These are phyloP conservation scores for Miamiensis avidus DNA, from an alignment of 169 alveolate species.

Conservation along the genomic window DNA sequence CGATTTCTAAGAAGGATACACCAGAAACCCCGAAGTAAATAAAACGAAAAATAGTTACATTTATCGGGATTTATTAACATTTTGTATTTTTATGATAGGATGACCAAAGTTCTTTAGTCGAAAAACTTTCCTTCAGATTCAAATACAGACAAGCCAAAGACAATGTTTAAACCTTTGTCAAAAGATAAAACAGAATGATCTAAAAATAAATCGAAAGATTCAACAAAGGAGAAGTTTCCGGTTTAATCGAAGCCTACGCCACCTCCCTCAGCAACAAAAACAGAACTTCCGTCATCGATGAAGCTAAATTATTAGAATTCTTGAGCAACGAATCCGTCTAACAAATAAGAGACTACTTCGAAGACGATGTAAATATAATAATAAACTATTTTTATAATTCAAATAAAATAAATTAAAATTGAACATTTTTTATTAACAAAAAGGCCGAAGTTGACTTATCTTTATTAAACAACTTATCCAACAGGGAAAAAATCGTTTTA, in stretches of 20 bases:
- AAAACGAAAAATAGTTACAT: not conserved
- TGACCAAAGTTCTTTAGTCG: conserved; percentile 44
- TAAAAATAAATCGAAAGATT: conserved; percentile 60
- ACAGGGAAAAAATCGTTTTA: conserved; percentile 55
- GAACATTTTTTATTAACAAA: too few species aligned
- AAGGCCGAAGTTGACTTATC: conserved; percentile 53
- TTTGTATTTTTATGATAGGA: not conserved
- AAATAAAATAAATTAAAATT: too few species aligned
- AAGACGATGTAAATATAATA: conserved; percentile 46
- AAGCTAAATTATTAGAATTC: conserved; percentile 21
- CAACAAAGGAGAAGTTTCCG: conserved; percentile 36
- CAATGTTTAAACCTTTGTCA: conserved; percentile 36
- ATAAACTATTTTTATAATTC: too few species aligned
- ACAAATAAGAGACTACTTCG: conserved; percentile 69
- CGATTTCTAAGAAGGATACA: conserved; percentile 64
- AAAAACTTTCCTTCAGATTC: conserved; percentile 65
- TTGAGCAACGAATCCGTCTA: conserved; percentile 47
- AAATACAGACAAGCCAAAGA: conserved; percentile 71
- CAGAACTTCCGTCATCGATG: conserved; percentile 21
- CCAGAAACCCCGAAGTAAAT: conserved; percentile 37
- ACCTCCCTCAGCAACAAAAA: conserved; percentile 10
- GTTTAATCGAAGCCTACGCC: conserved; percentile 6
- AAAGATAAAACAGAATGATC: conserved; percentile 67
- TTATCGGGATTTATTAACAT: not conserved
- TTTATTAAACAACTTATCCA: conserved; percentile 53